Conservation (phyloP, 257 asterid genomes). For the Primulina eburnea region DNA sequence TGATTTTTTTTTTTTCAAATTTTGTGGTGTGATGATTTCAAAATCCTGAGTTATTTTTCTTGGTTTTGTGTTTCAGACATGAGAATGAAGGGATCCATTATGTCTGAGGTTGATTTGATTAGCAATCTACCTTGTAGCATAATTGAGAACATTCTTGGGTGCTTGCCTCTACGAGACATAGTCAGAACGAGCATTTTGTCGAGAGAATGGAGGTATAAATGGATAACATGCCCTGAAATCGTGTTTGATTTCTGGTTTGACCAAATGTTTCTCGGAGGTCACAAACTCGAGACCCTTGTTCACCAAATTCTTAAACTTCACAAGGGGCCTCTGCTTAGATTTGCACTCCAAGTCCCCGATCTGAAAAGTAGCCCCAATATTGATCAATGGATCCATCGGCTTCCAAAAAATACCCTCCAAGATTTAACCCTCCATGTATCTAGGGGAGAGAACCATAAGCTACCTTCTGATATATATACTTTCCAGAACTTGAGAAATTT, state of each 20-base stretch:
- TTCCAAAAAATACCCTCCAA: constrained; percentile 46
- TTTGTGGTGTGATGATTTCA: not conserved
- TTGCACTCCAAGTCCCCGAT: constrained; percentile 46
- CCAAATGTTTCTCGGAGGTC: constrained; percentile 43
- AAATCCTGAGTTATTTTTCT: constrained; percentile 12
- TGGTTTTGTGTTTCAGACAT: constrained; percentile 20
- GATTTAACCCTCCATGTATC: constrained; percentile 43
- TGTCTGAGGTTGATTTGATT: constrained; percentile 33
- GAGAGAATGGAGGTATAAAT: constrained; percentile 55
- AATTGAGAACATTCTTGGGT: constrained; percentile 49
- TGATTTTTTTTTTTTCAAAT: not conserved
- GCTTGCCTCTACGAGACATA: constrained; percentile 58
- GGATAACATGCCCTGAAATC: constrained; percentile 46
- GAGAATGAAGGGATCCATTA: constrained; percentile 33
- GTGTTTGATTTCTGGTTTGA: constrained; percentile 56
- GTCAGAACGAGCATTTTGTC: constrained; percentile 59
- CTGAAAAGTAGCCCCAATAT: constrained; percentile 39
- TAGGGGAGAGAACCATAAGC: constrained; percentile 40
- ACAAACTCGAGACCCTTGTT: constrained; percentile 41
- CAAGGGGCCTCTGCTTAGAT: constrained; percentile 43
- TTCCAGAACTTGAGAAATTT: constrained; percentile 44
- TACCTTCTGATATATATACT: constrained; percentile 36
- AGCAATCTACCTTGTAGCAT: constrained; percentile 44
- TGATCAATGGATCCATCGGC: constrained; percentile 40
- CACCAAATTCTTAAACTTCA: constrained; percentile 46